Conservation (phyloP, 306 rosid genomes). For the Cyclanthera cordifolia region DNA sequence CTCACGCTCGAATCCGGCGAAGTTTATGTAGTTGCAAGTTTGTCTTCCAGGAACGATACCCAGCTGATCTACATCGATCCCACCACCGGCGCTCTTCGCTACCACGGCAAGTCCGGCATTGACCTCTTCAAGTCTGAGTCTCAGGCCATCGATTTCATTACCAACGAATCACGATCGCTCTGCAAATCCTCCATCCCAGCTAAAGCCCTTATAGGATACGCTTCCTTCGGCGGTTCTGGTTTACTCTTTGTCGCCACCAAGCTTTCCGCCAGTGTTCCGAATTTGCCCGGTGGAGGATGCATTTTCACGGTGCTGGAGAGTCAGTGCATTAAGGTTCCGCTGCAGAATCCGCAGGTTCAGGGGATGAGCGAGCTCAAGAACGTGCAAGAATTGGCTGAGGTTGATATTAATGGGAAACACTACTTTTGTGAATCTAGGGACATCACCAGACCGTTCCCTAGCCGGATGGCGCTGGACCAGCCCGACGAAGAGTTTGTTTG, state of each 20-base stretch:
- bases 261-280: constrained; percentile 44
- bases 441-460: constrained; percentile 75
- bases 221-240: constrained; percentile 57
- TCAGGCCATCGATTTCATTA: constrained; percentile 52
- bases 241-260: constrained; percentile 78
- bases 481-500: constrained; percentile 95
- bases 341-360: constrained; percentile 54
- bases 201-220: constrained; percentile 75
- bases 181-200: constrained; percentile 41
- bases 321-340: constrained; percentile 71
- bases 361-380: constrained; percentile 88
- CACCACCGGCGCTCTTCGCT: constrained; percentile 71
- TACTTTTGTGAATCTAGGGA: constrained; percentile 85
- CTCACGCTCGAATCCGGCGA: constrained; percentile 75
- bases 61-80: constrained; percentile 83
- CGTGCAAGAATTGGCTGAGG: constrained; percentile 58
- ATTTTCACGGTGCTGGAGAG: constrained; percentile 73
- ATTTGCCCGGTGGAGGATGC: constrained; percentile 83
- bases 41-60: constrained; percentile 50
- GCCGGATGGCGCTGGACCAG: constrained; percentile 33
- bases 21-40: constrained; percentile 50
- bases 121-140: constrained; percentile 65
- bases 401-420: constrained; percentile 85
- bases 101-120: constrained; percentile 38
- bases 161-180: constrained; percentile 46